Base-by-base conservation (phyloP, 2,329 filamentous ascomycete species). In the Colletotrichum chrysophilum region DNA sequence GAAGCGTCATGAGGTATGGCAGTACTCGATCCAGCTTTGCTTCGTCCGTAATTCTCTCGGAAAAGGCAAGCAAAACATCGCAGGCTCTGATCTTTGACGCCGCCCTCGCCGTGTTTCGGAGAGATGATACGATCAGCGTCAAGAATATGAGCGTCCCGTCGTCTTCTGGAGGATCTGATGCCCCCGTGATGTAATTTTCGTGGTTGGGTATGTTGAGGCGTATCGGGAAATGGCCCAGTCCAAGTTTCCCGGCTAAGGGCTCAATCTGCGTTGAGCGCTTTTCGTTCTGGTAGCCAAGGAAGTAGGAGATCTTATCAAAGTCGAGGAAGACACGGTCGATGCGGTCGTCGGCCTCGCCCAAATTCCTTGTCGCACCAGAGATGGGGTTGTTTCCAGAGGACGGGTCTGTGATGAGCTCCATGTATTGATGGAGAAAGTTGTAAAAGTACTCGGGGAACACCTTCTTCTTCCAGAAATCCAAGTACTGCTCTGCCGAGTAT, bases 361-460 rank as follows among this genome's bases (percentile, higher is more conserved):
- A 88, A 80, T 96, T 97, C 78, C 91, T 92, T 4, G 89, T 86
- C 13, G 91, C 89, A 2, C 94, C 91, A 12, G 93, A 93, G 56
- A 95, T 90, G 13, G 93, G 91, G 68, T 91, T 93, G 78, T 94
- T 93, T 1, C 95, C 95, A 2, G 95, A 95, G 0, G 94, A 95
- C 0, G 96, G 94, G 82, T 98, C 96, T 5, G 97, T 98, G 77
- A 99, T 95, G 70, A 98, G 91, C 79, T 95, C 95, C 95, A 99
- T 98, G 82, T 99, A 98, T 80, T 98, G 96, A 82, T 99, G 97
- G 36, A 99, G 88, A 82, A 99, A 98, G 82, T 92, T 97, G 88
- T 98, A 98, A 81, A 99, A 99, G 85, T 99, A 99, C 74, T 95
- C 92, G 0, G 97, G 97, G 78, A 99, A 99, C 5, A 96, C 95